Evolutionary conservation across 805 yeast genomes (phyloP).

Genomic region (Saccharomycopsis sp.): DNA sequence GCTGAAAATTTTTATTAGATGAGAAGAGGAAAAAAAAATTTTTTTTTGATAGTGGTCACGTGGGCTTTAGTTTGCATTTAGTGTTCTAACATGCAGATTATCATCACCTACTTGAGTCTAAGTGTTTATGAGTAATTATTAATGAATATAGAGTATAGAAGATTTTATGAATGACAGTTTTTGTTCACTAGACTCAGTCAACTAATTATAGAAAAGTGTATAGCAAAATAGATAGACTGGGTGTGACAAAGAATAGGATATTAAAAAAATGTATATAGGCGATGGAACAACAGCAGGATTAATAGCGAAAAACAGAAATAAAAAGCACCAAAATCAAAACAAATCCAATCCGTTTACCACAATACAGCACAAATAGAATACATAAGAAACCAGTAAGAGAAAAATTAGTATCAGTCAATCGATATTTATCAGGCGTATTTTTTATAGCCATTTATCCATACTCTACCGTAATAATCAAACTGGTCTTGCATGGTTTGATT

Average conservation of each 20-base stretch:
- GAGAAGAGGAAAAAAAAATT: background rate
- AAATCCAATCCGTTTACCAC: too few species aligned
- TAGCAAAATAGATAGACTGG: background rate
- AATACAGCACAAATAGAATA: background rate
- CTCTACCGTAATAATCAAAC: constrained; percentile 14
- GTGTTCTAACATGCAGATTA: background rate
- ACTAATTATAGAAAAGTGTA: too few species aligned
- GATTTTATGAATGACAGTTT: background rate
- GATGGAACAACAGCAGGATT: background rate
- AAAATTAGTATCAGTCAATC: background rate
- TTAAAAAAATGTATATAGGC: background rate
- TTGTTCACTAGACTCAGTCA: background rate
- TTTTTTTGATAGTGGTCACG: background rate
- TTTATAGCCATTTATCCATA: constrained; percentile 16
- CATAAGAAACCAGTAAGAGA: background rate
- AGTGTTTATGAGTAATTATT: too few species aligned
- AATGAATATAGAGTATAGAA: background rate
- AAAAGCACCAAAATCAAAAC: background rate
- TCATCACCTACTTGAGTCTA: too few species aligned
- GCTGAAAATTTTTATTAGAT: background rate
- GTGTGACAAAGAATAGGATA: background rate
- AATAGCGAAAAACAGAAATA: background rate
- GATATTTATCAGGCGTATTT: background rate
- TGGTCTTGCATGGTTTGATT: constrained; percentile 1
- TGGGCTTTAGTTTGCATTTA: background rate